Percentiles rank a stretch among this genome's conserved stretches.
These are phyloP conservation scores for Flagelloscypha sp. DNA, from an alignment of 768 basidiomycete genomes.

Conservation along the genomic window DNA sequence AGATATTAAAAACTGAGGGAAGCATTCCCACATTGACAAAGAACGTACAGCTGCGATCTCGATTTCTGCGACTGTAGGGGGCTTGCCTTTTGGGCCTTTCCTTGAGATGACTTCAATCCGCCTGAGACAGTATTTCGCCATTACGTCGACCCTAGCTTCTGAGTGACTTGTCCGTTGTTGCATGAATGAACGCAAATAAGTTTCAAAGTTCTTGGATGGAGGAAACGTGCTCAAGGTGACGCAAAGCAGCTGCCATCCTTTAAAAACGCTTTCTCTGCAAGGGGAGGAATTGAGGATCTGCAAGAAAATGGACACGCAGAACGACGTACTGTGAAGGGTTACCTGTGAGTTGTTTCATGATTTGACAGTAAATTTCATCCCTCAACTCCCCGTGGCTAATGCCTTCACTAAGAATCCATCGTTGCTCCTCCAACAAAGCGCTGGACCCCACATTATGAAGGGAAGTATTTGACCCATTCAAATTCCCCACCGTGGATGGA, in stretches of 20 bases:
- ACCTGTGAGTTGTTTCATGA: constrained; percentile 83
- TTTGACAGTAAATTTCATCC: constrained; percentile 90
- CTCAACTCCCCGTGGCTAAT: constrained; percentile 74
- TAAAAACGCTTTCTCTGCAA: constrained; percentile 72
- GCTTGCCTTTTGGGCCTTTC: constrained; percentile 81
- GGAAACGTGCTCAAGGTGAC: constrained; percentile 88
- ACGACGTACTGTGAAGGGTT: constrained; percentile 69
- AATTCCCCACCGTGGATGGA: constrained; percentile 31
- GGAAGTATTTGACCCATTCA: constrained; percentile 41
- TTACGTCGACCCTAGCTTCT: constrained; percentile 76
- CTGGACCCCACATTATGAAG: constrained; percentile 23
- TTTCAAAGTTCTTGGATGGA: constrained; percentile 88
- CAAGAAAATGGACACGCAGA: constrained; percentile 1
- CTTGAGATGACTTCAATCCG: constrained; percentile 66
- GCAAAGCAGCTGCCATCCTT: constrained; percentile 89
- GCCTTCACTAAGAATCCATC: constrained; percentile 79
- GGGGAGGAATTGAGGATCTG: constrained; percentile 1
- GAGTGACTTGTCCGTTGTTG: constrained; percentile 55
- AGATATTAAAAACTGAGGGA: constrained; percentile 1
- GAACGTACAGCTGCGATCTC: constrained; percentile 75
- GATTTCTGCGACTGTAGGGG: constrained; percentile 77
- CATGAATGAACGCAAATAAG: constrained; percentile 75
- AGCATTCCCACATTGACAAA: no score
- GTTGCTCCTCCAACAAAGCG: constrained; percentile 70
- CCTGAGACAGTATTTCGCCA: constrained; percentile 87